Conservation (phyloP, 2,329 filamentous ascomycete genomes). For the Botrytis fabae region DNA sequence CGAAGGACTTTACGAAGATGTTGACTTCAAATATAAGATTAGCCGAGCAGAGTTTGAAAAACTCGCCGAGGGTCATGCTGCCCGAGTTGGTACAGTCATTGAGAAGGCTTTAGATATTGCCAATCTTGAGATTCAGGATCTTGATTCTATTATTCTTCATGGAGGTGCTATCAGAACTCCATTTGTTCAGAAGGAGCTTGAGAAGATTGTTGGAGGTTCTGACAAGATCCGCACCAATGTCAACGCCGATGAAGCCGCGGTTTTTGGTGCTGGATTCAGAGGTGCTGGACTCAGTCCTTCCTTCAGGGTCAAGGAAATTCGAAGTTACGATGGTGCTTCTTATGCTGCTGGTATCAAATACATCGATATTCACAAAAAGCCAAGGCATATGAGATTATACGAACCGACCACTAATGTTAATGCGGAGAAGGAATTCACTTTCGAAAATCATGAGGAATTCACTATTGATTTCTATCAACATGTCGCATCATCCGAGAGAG, state of each 20-base stretch:
- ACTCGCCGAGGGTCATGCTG: conserved; percentile 66
- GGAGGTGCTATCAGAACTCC: conserved; percentile 88
- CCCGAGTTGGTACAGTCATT: conserved; percentile 68
- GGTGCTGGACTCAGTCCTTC: conserved; percentile 89
- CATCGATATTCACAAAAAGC: conserved; percentile 65
- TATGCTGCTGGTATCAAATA: conserved; percentile 79
- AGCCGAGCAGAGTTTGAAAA: conserved; percentile 78
- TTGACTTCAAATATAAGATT: conserved; percentile 92
- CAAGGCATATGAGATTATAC: conserved; percentile 80
- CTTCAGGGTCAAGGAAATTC: conserved; percentile 97
- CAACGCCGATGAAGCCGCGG: conserved; percentile 94
- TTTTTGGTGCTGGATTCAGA: conserved; percentile 93
- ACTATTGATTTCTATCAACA: conserved; percentile 77
- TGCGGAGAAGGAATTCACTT: conserved; percentile 77
- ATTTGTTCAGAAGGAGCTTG: conserved; percentile 88
- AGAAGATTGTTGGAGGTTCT: conserved; percentile 67
- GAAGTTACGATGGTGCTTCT: conserved; percentile 71
- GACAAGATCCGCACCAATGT: conserved; percentile 90
- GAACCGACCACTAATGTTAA: conserved; percentile 74
- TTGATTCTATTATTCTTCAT: conserved; percentile 90
- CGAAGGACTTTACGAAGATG: conserved; percentile 85
- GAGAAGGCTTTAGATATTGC: conserved; percentile 73
- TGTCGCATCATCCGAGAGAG: conserved; percentile 50
- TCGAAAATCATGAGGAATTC: conserved; percentile 82
- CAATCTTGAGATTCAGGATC: conserved; percentile 68